Conservation (phyloP, 2,329 filamentous ascomycete genomes). For the Fusarium sp. region DNA sequence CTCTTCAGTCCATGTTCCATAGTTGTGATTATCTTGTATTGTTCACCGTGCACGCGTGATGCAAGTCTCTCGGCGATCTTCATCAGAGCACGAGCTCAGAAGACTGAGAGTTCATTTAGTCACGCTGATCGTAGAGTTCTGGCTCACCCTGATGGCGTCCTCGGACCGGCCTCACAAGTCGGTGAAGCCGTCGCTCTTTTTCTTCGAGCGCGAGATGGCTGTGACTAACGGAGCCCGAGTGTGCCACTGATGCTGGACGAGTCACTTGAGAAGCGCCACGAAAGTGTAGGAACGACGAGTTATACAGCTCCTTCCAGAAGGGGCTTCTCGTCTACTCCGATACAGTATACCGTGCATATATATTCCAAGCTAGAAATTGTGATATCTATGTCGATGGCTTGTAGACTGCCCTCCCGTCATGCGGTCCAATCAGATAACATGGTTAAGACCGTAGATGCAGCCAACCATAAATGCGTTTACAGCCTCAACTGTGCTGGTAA, state of each 20-base stretch:
- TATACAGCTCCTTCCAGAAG: constrained; percentile 51
- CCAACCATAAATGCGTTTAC: constrained; percentile 45
- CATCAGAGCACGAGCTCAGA: constrained; percentile 39
- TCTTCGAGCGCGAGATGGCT: not conserved
- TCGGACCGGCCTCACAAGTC: not conserved
- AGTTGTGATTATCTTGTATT: constrained; percentile 17
- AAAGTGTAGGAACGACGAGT: constrained; percentile 49
- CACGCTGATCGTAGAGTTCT: not conserved
- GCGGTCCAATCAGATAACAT: constrained; percentile 45
- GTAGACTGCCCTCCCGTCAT: constrained; percentile 43
- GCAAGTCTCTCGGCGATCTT: constrained; percentile 43
- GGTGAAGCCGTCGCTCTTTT: constrained; percentile 20
- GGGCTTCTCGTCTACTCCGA: constrained; percentile 46
- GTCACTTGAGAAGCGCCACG: constrained; percentile 53
- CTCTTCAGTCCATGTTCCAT: constrained; percentile 40
- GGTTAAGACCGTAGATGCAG: constrained; percentile 48
- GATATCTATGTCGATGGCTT: constrained; percentile 43
- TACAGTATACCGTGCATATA: constrained; percentile 34
- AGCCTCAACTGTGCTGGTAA: not conserved
- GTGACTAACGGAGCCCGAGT: not conserved
- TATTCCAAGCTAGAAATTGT: constrained; percentile 47
- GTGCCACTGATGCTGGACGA: constrained; percentile 52
- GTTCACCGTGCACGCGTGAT: constrained; percentile 9
- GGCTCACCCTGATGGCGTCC: not conserved
- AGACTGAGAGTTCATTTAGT: not conserved